Percentiles rank a stretch among this genome's conserved stretches.
Conservation (phyloP, 192 early-diverging fungal species). For the Linnemannia zychae region DNA sequence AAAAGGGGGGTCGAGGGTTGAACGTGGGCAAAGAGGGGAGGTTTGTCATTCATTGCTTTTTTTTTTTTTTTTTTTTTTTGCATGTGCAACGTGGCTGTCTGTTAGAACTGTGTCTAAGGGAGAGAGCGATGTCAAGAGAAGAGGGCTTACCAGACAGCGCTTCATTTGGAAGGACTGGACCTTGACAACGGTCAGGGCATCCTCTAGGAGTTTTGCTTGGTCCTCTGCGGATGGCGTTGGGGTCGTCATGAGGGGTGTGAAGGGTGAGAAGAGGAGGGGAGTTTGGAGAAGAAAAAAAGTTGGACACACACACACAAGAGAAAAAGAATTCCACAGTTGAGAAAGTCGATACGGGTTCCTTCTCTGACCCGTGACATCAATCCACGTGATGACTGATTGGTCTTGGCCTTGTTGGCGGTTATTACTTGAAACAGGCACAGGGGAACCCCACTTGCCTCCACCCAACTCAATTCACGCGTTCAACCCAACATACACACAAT, state of each 20-base stretch:
- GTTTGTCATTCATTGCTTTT: neutral
- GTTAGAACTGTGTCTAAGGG: neutral
- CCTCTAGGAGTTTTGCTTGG: slow-evolving; percentile 93
- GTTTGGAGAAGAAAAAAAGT: neutral
- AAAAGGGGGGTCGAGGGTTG: neutral
- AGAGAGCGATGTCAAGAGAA: neutral
- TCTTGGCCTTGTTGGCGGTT: too few species aligned
- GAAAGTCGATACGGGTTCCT: neutral
- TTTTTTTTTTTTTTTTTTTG: neutral
- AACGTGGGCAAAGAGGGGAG: neutral
- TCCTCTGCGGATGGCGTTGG: slow-evolving; percentile 74
- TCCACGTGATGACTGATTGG: neutral
- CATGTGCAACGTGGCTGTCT: slow-evolving; percentile 14
- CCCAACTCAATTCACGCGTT: too few species aligned
- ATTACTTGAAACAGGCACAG: too few species aligned
- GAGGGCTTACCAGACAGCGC: slow-evolving; percentile 80
- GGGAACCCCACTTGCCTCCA: too few species aligned
- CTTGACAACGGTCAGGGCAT: slow-evolving; percentile 93
- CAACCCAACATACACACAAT: neutral
- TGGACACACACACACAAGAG: neutral
- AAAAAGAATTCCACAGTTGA: neutral
- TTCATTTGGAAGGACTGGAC: slow-evolving; percentile 97
- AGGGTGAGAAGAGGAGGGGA: neutral
- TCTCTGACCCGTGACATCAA: neutral
- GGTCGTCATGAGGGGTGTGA: slow-evolving; percentile 40